phyloP scores from a whole-genome alignment of 768 basidiomycete species.

The Russula griseocarnosa region DNA sequence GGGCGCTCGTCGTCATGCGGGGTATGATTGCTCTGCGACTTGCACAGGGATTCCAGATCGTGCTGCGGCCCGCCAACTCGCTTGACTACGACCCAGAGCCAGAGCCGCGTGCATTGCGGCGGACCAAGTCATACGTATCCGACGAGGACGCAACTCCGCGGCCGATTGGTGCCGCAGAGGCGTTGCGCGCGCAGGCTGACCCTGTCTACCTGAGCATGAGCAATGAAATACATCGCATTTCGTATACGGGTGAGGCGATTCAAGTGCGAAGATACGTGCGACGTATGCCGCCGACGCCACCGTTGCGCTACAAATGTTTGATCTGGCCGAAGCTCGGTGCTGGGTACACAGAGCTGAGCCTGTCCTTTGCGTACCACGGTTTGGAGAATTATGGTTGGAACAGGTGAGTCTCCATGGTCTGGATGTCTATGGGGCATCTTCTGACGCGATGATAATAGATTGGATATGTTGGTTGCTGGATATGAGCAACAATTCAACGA shows the following conservation, averaged over 20 bases:
- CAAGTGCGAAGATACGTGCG: slow-evolving; percentile 85
- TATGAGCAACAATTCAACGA: slow-evolving; percentile 79
- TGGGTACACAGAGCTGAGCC: slow-evolving; percentile 76
- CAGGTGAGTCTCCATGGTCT: slow-evolving; percentile 44
- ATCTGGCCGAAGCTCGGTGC: slow-evolving; percentile 91
- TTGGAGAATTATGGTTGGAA: slow-evolving; percentile 87
- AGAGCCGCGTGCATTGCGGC: slow-evolving; percentile 37
- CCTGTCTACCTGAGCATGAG: slow-evolving; percentile 91
- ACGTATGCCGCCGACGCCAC: slow-evolving; percentile 56
- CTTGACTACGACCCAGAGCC: slow-evolving; percentile 35
- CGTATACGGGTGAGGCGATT: slow-evolving; percentile 87
- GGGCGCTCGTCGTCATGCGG: slow-evolving; percentile 80
- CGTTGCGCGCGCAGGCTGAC: slow-evolving; percentile 54
- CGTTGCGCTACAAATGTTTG: slow-evolving; percentile 78
- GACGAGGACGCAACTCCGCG: slow-evolving; percentile 53
- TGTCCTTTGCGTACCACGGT: slow-evolving; percentile 73
- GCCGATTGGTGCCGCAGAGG: slow-evolving; percentile 61
- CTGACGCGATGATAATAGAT: slow-evolving; percentile 38
- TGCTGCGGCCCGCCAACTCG: slow-evolving; percentile 47
- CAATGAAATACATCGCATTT: slow-evolving; percentile 91
- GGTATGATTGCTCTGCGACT: slow-evolving; percentile 92
- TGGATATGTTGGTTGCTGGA: slow-evolving; percentile 82
- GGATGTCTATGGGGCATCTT: not conserved
- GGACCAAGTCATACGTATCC: slow-evolving; percentile 54
- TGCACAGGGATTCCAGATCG: slow-evolving; percentile 92